Percentiles rank a stretch among this genome's conserved stretches.
Conservation (phyloP, 352 stramenopile species). For the Phytophthora pinifolia region DNA sequence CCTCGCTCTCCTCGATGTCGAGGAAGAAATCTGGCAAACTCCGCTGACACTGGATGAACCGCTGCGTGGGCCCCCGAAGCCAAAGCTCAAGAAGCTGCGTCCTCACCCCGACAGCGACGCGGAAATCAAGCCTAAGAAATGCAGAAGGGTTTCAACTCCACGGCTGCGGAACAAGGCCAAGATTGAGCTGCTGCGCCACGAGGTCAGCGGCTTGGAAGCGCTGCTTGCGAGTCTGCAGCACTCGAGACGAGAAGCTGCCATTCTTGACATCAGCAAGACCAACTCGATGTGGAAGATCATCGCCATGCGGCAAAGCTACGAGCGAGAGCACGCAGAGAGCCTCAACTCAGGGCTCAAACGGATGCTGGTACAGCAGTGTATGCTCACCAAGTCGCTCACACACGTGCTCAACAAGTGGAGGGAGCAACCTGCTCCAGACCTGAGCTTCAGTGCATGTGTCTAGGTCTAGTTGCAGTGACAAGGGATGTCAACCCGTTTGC, state of each 20-base stretch:
- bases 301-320: slow-evolving; percentile 18
- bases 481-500: no score
- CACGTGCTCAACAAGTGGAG: slow-evolving; percentile 16
- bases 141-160: slow-evolving; percentile 8
- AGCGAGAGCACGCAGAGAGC: slow-evolving; percentile 19
- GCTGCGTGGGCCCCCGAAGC: neutral
- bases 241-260: neutral
- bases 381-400: slow-evolving; percentile 16
- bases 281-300: slow-evolving; percentile 25
- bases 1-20: slow-evolving; percentile 19
- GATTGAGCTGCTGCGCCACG: slow-evolving; percentile 24
- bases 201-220: slow-evolving; percentile 20
- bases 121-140: slow-evolving; percentile 1
- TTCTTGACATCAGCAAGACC: neutral
- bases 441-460: slow-evolving; percentile 3
- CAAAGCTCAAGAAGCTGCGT: slow-evolving; percentile 7
- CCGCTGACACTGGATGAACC: neutral
- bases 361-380: slow-evolving; percentile 18
- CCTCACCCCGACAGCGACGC: slow-evolving; percentile 5
- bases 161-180: slow-evolving; percentile 28
- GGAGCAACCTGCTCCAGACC: slow-evolving; percentile 7
- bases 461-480: neutral
- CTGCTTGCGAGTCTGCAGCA: slow-evolving; percentile 21
- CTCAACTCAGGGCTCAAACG: slow-evolving; percentile 20
- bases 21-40: slow-evolving; percentile 5